phyloP scores from a whole-genome alignment of 163 green algal species.

The Volvox carteri region DNA sequence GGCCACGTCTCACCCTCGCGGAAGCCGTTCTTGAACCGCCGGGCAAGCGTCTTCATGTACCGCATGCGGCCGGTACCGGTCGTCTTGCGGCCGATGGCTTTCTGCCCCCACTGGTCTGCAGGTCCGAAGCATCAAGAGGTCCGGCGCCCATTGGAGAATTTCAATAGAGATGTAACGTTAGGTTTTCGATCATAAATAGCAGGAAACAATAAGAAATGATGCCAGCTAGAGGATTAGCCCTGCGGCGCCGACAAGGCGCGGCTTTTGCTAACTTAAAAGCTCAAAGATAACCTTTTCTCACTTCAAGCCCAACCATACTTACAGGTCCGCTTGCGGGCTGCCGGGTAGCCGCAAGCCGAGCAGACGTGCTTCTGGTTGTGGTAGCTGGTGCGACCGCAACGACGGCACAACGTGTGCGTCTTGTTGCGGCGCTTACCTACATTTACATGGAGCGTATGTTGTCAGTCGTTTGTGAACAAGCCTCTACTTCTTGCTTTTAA shows the following conservation, averaged over 20 bases:
- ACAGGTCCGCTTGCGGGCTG: slow-evolving; percentile 95
- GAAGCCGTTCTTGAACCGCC: slow-evolving; percentile 98
- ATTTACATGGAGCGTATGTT: not conserved
- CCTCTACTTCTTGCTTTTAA: not conserved
- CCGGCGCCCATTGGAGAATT: too few species aligned
- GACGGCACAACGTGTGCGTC: slow-evolving; percentile 97
- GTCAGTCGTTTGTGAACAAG: not conserved
- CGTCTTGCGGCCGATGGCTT: slow-evolving; percentile 98
- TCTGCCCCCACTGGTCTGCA: slow-evolving; percentile 98
- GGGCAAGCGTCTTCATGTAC: slow-evolving; percentile 92
- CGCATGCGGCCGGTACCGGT: slow-evolving; percentile 97
- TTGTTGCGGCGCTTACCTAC: slow-evolving; percentile 97
- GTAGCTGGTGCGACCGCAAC: slow-evolving; percentile 94
- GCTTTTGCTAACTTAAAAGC: not conserved
- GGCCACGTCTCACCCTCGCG: slow-evolving; percentile 84
- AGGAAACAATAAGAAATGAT: not conserved
- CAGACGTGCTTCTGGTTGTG: slow-evolving; percentile 99
- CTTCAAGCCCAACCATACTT: slow-evolving; percentile 64
- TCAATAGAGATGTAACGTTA: too few species aligned
- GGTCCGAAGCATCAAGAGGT: not conserved
- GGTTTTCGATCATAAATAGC: not conserved
- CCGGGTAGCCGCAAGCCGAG: slow-evolving; percentile 95
- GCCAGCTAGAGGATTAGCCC: not conserved
- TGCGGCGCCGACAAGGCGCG: slow-evolving; percentile 32
- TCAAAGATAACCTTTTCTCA: not conserved